phyloP scores from a whole-genome alignment of 2,329 filamentous ascomycete species.

The Alternaria viburni region DNA sequence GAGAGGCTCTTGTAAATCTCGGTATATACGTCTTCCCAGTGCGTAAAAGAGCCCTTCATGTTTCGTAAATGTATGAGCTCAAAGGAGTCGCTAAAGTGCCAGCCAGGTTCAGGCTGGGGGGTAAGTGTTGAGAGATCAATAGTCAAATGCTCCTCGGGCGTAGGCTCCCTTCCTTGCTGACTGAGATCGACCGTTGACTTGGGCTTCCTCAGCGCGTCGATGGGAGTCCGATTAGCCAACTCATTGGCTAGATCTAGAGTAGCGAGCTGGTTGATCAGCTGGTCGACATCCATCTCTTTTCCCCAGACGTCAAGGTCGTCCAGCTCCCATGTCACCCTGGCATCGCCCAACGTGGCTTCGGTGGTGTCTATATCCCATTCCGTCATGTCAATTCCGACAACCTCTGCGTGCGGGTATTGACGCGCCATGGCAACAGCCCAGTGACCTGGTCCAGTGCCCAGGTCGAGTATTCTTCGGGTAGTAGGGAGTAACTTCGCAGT shows the following conservation, averaged over 20 bases:
- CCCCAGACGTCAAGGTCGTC: slow-evolving; percentile 48
- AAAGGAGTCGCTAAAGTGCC: slow-evolving; percentile 58
- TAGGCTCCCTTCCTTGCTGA: slow-evolving; percentile 13
- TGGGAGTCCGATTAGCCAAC: slow-evolving; percentile 26
- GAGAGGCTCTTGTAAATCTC: slow-evolving; percentile 54
- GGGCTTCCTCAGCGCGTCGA: slow-evolving; percentile 19
- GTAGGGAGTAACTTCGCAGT: slow-evolving; percentile 39
- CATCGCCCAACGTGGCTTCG: slow-evolving; percentile 42
- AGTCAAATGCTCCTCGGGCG: slow-evolving; percentile 26
- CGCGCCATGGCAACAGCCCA: slow-evolving; percentile 58
- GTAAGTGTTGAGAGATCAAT: slow-evolving; percentile 32
- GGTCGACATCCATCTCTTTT: slow-evolving; percentile 34
- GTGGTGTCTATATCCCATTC: slow-evolving; percentile 60
- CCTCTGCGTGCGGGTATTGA: slow-evolving; percentile 52
- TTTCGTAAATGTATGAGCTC: slow-evolving; percentile 58
- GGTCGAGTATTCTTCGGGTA: slow-evolving; percentile 43
- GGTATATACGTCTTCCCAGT: slow-evolving; percentile 55
- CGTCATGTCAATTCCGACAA: slow-evolving; percentile 58
- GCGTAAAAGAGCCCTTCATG: slow-evolving; percentile 55
- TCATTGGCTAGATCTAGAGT: slow-evolving; percentile 34
- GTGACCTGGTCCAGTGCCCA: slow-evolving; percentile 58
- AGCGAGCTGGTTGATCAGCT: slow-evolving; percentile 28
- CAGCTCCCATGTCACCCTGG: slow-evolving; percentile 44
- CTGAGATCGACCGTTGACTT: slow-evolving; percentile 1
- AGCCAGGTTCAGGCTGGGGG: slow-evolving; percentile 39